Percentiles rank a stretch among this genome's conserved stretches.
Conservation (phyloP, 2,329 filamentous ascomycete species). For the Pseudogymnoascus sp. region DNA sequence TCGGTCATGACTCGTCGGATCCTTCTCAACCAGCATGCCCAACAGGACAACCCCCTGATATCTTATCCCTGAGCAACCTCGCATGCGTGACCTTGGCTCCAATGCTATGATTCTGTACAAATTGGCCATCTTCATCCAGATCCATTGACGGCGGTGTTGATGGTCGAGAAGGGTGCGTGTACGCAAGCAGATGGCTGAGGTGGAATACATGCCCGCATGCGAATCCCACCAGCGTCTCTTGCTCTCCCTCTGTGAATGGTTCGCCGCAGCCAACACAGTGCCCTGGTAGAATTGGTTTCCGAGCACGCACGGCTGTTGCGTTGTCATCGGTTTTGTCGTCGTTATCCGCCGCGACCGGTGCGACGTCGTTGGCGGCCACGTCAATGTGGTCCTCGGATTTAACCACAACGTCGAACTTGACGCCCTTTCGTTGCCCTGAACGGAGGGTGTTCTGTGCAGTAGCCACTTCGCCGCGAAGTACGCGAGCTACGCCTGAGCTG, state of each 20-base stretch:
- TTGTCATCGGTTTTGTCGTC: conserved; percentile 15
- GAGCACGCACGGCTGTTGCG: conserved; percentile 7
- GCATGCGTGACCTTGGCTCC: conserved; percentile 85
- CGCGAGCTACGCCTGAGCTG: conserved; percentile 78
- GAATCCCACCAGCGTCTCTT: conserved; percentile 70
- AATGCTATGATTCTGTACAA: conserved; percentile 54
- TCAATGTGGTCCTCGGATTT: conserved; percentile 39
- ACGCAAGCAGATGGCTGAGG: conserved; percentile 59
- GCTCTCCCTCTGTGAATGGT: conserved; percentile 53
- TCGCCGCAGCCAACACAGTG: conserved; percentile 54
- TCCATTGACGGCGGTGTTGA: conserved; percentile 33
- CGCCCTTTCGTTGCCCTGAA: conserved; percentile 70
- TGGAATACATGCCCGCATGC: conserved; percentile 79
- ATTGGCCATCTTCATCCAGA: conserved; percentile 39
- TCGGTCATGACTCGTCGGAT: not conserved
- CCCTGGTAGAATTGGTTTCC: conserved; percentile 37
- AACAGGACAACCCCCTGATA: conserved; percentile 58
- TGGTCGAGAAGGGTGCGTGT: conserved; percentile 31
- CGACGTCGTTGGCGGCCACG: conserved; percentile 36
- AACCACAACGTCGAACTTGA: conserved; percentile 74
- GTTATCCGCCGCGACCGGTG: conserved; percentile 16
- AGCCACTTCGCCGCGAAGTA: conserved; percentile 80
- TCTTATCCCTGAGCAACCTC: conserved; percentile 64
- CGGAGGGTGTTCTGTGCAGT: conserved; percentile 74
- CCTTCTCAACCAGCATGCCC: conserved; percentile 30